phyloP scores from a whole-genome alignment of 495 filamentous ascomycete genomes.

The Xylaria acuta region DNA sequence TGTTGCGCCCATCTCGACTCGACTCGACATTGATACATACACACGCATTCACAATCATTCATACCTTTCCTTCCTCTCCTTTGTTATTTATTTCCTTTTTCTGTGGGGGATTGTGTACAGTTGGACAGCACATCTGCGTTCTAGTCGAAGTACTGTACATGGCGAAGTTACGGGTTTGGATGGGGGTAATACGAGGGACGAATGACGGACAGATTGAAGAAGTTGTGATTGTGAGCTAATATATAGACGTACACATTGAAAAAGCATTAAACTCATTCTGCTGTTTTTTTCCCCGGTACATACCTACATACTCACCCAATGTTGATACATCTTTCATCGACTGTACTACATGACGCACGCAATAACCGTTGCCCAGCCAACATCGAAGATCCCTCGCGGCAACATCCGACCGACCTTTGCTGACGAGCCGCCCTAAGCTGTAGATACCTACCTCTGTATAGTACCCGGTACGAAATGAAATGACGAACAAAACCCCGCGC shows the following conservation, averaged over 20 bases:
- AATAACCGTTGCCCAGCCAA: conserved; percentile 4
- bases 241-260: neutral
- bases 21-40: neutral
- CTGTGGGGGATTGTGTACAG: neutral
- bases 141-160: neutral
- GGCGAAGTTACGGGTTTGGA: neutral
- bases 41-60: neutral
- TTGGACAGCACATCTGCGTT: neutral
- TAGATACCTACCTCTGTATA: too few species aligned
- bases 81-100: neutral
- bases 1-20: neutral
- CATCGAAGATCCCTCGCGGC: neutral
- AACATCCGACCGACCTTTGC: neutral
- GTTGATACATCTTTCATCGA: too few species aligned
- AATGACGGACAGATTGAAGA: neutral
- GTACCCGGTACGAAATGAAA: neutral
- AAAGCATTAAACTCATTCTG: neutral
- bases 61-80: neutral
- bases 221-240: neutral
- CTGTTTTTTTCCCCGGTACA: neutral
- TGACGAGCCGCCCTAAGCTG: neutral
- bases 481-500: neutral
- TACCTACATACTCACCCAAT: neutral
- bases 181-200: neutral
- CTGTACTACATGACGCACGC: conserved; percentile 4